A percentile compares a stretch with the other conserved stretches of the same genome.
phyloP scores from a whole-genome alignment of 2,329 filamentous ascomycete genomes.

The Grosmannia penicillata region DNA sequence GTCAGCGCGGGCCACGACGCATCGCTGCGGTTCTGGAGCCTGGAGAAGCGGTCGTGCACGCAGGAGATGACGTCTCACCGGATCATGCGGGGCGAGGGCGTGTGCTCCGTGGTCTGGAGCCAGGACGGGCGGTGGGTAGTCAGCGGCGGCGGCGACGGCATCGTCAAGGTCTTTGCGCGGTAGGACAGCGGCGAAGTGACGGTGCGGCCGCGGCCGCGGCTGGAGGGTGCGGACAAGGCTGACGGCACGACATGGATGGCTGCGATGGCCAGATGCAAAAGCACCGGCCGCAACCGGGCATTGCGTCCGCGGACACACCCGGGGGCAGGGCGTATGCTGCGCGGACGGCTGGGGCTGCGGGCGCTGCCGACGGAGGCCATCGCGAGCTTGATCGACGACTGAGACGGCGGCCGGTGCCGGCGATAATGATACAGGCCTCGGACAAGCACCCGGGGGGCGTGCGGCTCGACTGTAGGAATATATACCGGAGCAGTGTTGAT shows the following conservation, averaged over 20 bases:
- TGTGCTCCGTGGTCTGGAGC: conserved; percentile 91
- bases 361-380: too few species aligned
- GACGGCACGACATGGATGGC: background rate
- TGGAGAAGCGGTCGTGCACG: conserved; percentile 88
- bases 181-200: conserved; percentile 14
- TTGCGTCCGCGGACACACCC: too few species aligned
- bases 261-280: background rate
- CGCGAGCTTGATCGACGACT: too few species aligned
- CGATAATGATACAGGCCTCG: too few species aligned
- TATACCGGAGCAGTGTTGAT: too few species aligned
- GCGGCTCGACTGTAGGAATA: too few species aligned
- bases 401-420: too few species aligned
- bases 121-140: conserved; percentile 91
- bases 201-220: background rate
- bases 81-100: conserved; percentile 89
- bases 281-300: too few species aligned
- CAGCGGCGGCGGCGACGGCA: conserved; percentile 84
- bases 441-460: too few species aligned
- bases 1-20: conserved; percentile 95
- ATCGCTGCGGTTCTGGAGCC: conserved; percentile 87
- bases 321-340: too few species aligned
- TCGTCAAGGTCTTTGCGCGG: conserved; percentile 78
- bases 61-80: conserved; percentile 91
- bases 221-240: background rate
- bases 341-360: too few species aligned